Evolutionary conservation across 2,329 filamentous ascomycete species (phyloP), one percentile per base, ranked within the genome.

Genomic region (Ceratocystis cubensis): DNA sequence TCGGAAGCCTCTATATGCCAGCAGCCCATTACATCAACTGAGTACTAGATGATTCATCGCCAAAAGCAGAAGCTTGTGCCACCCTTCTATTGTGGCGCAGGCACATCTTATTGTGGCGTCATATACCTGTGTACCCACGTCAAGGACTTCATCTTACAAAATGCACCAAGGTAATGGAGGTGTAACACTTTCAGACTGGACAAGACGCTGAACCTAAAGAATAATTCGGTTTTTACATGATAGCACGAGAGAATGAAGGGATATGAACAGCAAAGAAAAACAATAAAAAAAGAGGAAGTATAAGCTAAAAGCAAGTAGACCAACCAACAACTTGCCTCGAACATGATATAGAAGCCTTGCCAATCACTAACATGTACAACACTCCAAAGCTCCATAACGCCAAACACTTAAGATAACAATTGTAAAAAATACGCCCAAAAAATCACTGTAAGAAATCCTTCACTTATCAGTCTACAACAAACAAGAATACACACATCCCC

Each of bases 361-460:
- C 28, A 59, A 15, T 25, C 20, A 30, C 25, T 5, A 56, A 13
- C 25, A 22, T n/a, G 13, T 30, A 59, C 56, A 59, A 37, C 56
- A 20, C 56, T 7, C 28, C 56, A 59, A 59, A 25, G 28, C 28
- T 59, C 41, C 61, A 48, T 30, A 63, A 63, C 61, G 61, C 61
- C 61, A 63, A 25, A 63, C 61, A 30, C 44, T 63, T 28, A 20
- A 44, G 25, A 46, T 30, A 8, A 30, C 6, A 45, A 28, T 22
- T 17, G 13, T 37, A 67, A 67, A 67, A 67, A 61, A 64, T 63
- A 33, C 28, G 59, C 44, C 61, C 44, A 13, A 20, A 62, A 63
- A 63, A 63, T 50, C 17, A 45, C 62, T 30, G n/a, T 33, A 28
- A 50, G 25, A 64, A 37, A 63, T 44, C 41, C 33, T 22, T 44